phyloP scores from a whole-genome alignment of 352 stramenopile species.

The Phytophthora capsici region DNA sequence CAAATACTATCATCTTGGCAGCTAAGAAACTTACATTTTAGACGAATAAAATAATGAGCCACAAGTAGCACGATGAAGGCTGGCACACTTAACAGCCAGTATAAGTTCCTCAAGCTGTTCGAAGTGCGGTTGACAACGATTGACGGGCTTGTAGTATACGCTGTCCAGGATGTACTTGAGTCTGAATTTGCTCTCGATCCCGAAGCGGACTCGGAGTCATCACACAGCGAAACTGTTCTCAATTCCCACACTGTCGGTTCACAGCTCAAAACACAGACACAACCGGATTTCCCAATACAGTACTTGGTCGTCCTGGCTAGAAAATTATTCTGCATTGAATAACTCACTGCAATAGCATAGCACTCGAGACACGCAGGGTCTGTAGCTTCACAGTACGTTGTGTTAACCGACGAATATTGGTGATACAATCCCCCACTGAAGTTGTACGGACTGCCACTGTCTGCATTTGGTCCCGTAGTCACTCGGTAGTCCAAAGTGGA shows the following conservation, averaged over 20 bases:
- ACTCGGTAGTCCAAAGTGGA: slow-evolving; percentile 42
- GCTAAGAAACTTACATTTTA: slow-evolving; percentile 22
- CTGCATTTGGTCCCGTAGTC: slow-evolving; percentile 34
- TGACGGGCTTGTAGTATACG: slow-evolving; percentile 27
- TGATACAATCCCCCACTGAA: slow-evolving; percentile 50
- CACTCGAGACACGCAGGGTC: slow-evolving; percentile 55
- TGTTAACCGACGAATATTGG: slow-evolving; percentile 51
- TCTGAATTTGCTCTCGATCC: background rate
- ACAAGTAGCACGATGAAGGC: slow-evolving; percentile 24
- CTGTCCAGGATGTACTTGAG: slow-evolving; percentile 16
- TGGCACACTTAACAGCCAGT: slow-evolving; percentile 24
- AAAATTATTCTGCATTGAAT: slow-evolving; percentile 43
- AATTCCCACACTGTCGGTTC: slow-evolving; percentile 39
- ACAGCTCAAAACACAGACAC: slow-evolving; percentile 62
- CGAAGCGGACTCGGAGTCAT: slow-evolving; percentile 16
- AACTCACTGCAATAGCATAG: slow-evolving; percentile 45
- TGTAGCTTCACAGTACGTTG: slow-evolving; percentile 54
- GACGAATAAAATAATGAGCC: slow-evolving; percentile 26
- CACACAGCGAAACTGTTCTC: slow-evolving; percentile 26
- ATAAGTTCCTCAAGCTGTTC: slow-evolving; percentile 20
- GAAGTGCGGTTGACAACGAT: slow-evolving; percentile 22
- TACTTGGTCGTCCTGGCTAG: slow-evolving; percentile 59
- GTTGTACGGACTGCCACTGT: slow-evolving; percentile 51
- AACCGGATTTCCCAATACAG: slow-evolving; percentile 45
- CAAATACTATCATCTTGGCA: background rate